Conservation (phyloP, 2,329 filamentous ascomycete genomes). For the Hortaea werneckii region DNA sequence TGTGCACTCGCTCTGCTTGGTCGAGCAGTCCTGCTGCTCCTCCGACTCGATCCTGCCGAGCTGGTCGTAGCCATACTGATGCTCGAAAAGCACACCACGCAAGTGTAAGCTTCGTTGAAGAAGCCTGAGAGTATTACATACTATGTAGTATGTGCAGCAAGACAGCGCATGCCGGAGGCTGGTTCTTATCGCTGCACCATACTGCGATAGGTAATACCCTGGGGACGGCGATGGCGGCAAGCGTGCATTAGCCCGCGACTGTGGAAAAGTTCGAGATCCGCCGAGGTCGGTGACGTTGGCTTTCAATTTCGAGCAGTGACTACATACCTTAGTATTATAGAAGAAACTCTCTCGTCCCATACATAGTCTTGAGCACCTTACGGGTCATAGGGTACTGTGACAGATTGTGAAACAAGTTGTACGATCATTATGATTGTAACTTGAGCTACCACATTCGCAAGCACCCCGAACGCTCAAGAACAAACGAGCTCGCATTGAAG, state of each 20-base stretch:
- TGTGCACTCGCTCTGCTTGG: neutral
- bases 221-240: neutral
- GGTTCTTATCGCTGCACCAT: neutral
- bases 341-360: too few species aligned
- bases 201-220: neutral
- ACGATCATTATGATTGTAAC: too few species aligned
- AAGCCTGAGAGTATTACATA: neutral
- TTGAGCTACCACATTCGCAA: too few species aligned
- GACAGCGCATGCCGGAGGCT: neutral
- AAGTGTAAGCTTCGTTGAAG: neutral
- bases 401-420: too few species aligned
- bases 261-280: neutral
- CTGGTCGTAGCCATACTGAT: neutral
- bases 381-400: too few species aligned
- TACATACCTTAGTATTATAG: too few species aligned
- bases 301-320: neutral
- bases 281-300: slow-evolving; percentile 1
- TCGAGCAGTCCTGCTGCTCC: neutral
- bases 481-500: too few species aligned
- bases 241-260: neutral
- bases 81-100: too few species aligned
- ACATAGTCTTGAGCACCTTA: too few species aligned
- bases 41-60: neutral
- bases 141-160: too few species aligned
- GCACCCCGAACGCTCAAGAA: too few species aligned